A percentile compares a stretch with the other conserved stretches of the same genome.
phyloP scores from a whole-genome alignment of 2,329 filamentous ascomycete genomes.

The Scedosporium apiospermum region DNA sequence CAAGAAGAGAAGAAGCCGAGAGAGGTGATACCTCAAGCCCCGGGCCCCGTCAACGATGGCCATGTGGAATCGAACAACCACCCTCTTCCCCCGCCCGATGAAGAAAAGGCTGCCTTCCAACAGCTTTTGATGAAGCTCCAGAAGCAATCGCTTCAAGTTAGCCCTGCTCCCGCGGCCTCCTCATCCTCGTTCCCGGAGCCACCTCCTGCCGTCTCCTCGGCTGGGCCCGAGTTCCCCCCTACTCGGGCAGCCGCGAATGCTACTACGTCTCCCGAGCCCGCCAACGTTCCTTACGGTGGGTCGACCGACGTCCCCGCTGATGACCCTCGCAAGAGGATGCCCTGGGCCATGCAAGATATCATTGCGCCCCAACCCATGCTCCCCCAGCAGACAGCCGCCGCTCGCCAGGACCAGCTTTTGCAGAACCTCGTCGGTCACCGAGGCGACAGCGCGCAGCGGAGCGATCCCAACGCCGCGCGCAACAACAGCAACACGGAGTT shows the following conservation, averaged over 20 bases:
- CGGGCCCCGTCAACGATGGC: slow-evolving; percentile 5
- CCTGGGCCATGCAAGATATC: slow-evolving; percentile 36
- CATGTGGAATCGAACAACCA: slow-evolving; percentile 12
- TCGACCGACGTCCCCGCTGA: slow-evolving; percentile 12
- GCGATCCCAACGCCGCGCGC: slow-evolving; percentile 31
- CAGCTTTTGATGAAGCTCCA: slow-evolving; percentile 76
- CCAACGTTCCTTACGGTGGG: not conserved
- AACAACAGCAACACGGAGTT: slow-evolving; percentile 69
- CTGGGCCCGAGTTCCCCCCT: slow-evolving; percentile 7
- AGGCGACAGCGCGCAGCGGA: slow-evolving; percentile 36
- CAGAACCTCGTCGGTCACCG: slow-evolving; percentile 51
- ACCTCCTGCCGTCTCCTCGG: slow-evolving; percentile 11
- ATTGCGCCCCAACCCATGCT: slow-evolving; percentile 36
- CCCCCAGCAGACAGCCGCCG: slow-evolving; percentile 35
- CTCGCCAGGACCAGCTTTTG: slow-evolving; percentile 49
- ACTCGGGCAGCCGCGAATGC: slow-evolving; percentile 13
- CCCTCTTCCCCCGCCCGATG: slow-evolving; percentile 35
- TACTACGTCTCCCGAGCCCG: not conserved
- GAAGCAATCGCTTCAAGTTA: slow-evolving; percentile 34
- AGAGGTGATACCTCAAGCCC: slow-evolving; percentile 6
- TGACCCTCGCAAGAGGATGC: slow-evolving; percentile 1
- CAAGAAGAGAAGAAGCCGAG: slow-evolving; percentile 7
- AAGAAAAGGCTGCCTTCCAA: slow-evolving; percentile 80
- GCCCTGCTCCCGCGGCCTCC: slow-evolving; percentile 28
- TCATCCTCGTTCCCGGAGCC: slow-evolving; percentile 15